A percentile compares a stretch with the other conserved stretches of the same genome.
Conservation (phyloP, 345 rosid genomes). For the Eucalyptus sp. region DNA sequence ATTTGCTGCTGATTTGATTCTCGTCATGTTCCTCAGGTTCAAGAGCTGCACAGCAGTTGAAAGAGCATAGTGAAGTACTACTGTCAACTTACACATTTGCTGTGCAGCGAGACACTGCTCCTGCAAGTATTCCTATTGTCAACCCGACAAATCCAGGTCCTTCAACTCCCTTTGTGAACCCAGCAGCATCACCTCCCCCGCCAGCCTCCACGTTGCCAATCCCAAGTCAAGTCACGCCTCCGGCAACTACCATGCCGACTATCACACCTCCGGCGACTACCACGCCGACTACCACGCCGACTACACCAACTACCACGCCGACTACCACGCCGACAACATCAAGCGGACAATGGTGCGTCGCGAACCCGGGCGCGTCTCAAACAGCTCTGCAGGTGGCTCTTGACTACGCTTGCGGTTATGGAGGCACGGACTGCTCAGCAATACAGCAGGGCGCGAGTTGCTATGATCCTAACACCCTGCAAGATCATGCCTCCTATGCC, state of each 20-base stretch:
- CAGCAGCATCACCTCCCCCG: not conserved
- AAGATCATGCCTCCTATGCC: slow-evolving; percentile 88
- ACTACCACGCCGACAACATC: slow-evolving; percentile 2
- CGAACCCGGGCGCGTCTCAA: slow-evolving; percentile 57
- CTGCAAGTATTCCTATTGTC: slow-evolving; percentile 35
- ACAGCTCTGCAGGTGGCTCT: slow-evolving; percentile 91
- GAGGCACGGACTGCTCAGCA: slow-evolving; percentile 86
- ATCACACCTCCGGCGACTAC: not conserved
- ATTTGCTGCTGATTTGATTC: not conserved
- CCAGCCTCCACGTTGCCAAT: slow-evolving; percentile 26
- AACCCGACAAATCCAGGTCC: slow-evolving; percentile 64
- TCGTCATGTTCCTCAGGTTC: slow-evolving; percentile 28
- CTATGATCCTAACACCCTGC: slow-evolving; percentile 57
- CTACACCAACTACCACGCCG: not conserved
- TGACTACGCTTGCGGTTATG: slow-evolving; percentile 94
- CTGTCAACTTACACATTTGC: slow-evolving; percentile 3
- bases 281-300: slow-evolving; percentile 1
- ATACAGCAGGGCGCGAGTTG: slow-evolving; percentile 68
- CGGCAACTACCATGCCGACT: not conserved
- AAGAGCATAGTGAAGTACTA: slow-evolving; percentile 6
- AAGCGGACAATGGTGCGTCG: slow-evolving; percentile 72
- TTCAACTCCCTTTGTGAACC: slow-evolving; percentile 23
- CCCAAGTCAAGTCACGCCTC: slow-evolving; percentile 4
- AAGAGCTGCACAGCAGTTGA: slow-evolving; percentile 10
- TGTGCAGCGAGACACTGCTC: slow-evolving; percentile 8